These are phyloP conservation scores for Colletotrichum australisinense DNA, from an alignment of 2,329 filamentous ascomycete genomes.

Conservation along the genomic window DNA sequence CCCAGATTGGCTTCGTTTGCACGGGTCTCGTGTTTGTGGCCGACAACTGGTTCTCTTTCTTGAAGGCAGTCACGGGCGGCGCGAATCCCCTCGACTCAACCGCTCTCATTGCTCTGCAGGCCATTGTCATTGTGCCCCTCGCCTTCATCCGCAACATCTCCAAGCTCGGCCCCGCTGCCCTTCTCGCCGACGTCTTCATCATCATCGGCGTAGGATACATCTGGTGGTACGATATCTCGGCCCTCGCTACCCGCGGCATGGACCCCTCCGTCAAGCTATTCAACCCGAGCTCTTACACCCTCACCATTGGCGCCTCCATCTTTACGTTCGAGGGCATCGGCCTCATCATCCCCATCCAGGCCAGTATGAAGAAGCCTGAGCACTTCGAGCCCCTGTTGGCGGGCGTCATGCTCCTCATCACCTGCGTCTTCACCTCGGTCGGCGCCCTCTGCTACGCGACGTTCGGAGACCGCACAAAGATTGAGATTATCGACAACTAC, in stretches of 20 bases:
- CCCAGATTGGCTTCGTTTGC: conserved; percentile 83
- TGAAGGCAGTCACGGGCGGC: conserved; percentile 68
- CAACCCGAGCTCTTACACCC: conserved; percentile 75
- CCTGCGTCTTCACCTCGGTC: conserved; percentile 77
- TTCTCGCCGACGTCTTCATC: conserved; percentile 79
- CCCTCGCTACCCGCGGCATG: conserved; percentile 66
- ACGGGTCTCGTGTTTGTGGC: conserved; percentile 82
- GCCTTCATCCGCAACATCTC: conserved; percentile 80
- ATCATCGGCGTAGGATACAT: conserved; percentile 78
- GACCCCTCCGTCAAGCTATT: conserved; percentile 73
- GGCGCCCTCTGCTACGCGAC: conserved; percentile 80
- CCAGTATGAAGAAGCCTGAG: conserved; percentile 84
- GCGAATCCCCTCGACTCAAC: conserved; percentile 63
- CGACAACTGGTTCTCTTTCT: conserved; percentile 77
- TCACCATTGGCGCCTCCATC: conserved; percentile 79
- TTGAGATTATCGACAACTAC: conserved; percentile 82
- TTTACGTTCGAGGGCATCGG: conserved; percentile 99
- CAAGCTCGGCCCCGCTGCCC: conserved; percentile 75
- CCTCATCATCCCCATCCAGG: conserved; percentile 97
- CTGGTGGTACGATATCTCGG: conserved; percentile 75
- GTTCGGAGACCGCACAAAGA: conserved; percentile 75
- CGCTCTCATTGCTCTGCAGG: conserved; percentile 73
- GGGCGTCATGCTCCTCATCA: conserved; percentile 79
- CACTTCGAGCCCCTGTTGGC: conserved; percentile 75
- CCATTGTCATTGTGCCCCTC: conserved; percentile 73